These are phyloP conservation scores for Cyclocybe cylindracea DNA, from an alignment of 768 basidiomycete species.

Conservation along the genomic window DNA sequence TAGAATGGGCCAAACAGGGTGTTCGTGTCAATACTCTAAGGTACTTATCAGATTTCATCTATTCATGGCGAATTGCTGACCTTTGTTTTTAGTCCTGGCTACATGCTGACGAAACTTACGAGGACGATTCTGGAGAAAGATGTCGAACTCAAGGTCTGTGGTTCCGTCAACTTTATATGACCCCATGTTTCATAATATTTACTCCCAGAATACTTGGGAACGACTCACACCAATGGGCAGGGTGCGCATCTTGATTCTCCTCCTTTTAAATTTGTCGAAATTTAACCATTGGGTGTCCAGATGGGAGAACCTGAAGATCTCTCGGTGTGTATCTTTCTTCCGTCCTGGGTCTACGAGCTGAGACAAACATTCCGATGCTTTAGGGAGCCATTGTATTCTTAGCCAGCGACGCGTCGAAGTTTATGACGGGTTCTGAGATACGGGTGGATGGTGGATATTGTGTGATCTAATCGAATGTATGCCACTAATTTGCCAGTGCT, in stretches of 20 bases:
- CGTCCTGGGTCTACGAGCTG: neutral
- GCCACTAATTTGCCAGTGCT: neutral
- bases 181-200: constrained; percentile 3
- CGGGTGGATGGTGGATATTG: constrained; percentile 93
- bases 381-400: constrained; percentile 90
- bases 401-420: constrained; percentile 85
- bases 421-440: constrained; percentile 86
- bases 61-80: neutral
- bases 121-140: constrained; percentile 78
- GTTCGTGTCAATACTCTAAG: constrained; percentile 85
- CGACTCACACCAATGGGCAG: constrained; percentile 83
- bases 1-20: constrained; percentile 93
- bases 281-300: constrained; percentile 33
- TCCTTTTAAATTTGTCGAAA: neutral
- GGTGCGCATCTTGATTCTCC: constrained; percentile 39
- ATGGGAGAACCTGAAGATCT: constrained; percentile 94
- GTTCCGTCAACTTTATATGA: neutral
- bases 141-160: constrained; percentile 67
- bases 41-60: constrained; percentile 29
- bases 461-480: constrained; percentile 41
- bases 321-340: constrained; percentile 48
- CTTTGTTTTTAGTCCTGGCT: constrained; percentile 67
- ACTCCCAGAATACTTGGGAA: constrained; percentile 76
- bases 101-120: constrained; percentile 92
- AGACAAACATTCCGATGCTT: constrained; percentile 2